These are phyloP conservation scores for Ecytonucleospora hepatopenaei DNA, from an alignment of 371 early-diverging fungal genomes.

Conservation along the genomic window DNA sequence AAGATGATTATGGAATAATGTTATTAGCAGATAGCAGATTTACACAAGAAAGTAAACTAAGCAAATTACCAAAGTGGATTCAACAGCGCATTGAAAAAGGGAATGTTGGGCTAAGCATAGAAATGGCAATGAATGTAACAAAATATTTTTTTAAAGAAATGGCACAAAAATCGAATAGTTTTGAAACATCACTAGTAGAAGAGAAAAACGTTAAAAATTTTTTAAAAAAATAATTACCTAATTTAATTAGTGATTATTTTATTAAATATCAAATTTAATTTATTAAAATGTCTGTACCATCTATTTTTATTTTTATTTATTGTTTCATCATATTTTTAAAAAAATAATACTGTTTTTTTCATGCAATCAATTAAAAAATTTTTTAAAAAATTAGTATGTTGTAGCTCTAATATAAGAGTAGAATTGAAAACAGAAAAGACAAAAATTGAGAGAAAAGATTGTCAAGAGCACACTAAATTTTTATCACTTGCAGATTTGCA, in stretches of 20 bases:
- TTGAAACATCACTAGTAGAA: constrained; percentile 15
- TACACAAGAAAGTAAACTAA: constrained; percentile 76
- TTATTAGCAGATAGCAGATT: constrained; percentile 95
- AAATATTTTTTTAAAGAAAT: constrained; percentile 83
- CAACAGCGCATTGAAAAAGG: constrained; percentile 74
- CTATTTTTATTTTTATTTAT: neutral
- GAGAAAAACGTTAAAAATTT: constrained; percentile 10
- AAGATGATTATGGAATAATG: constrained; percentile 97
- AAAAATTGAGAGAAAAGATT: neutral
- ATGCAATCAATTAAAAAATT: neutral
- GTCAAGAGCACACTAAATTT: neutral
- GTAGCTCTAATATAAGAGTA: neutral
- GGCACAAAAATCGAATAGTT: constrained; percentile 63
- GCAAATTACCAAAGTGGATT: constrained; percentile 95
- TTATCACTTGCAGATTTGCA: neutral
- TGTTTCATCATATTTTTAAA: neutral
- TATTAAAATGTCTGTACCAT: neutral
- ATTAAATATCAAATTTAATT: neutral
- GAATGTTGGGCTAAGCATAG: constrained; percentile 79
- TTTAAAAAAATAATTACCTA: neutral
- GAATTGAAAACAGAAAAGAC: neutral
- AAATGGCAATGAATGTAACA: constrained; percentile 82
- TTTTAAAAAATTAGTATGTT: neutral
- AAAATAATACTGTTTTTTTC: neutral
- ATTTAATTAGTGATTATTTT: neutral